Base-by-base conservation (phyloP, 192 early-diverging fungal genomes). In the Spizellomyces punctatus region DNA sequence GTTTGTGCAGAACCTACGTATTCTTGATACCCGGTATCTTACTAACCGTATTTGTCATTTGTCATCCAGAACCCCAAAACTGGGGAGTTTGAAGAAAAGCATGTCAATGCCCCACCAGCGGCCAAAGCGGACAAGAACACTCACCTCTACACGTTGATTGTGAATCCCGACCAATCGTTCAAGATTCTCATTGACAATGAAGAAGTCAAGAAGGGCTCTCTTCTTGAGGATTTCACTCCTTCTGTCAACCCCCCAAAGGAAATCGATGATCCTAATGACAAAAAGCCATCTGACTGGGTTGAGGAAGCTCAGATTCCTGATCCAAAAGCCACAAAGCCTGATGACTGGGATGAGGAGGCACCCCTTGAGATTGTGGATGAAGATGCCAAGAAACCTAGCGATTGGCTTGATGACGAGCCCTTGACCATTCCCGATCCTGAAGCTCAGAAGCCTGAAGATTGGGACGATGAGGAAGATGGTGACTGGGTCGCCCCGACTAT, bases 381-480 rank as follows among this genome's bases (percentile, higher is more conserved):
- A 67, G 84, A 89, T 52, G 95, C 92, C n/a, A 81, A 73, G 55
- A 92, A 88, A 71, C 94, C 94, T 9, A 83, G 88, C n/a, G 92
- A 89, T 73, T 95, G 95, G 95, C 83, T 94, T 67, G 91, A 87
- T 41, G 83, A 95, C 73, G 95, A 94, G 69, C 86, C 88, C 62
- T 42, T 78, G 21, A 81, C 84, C 65, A 85, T 95, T 64, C 80
- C 88, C 5, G 94, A 95, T 71, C 93, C 95, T 7, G 86, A 89
- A 44, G 87, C 88, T 42, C 77, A 84, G 67, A 93, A 94, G 79
- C 95, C 95, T 21, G 90, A 89, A 42, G 93, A 96, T 68, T 96
- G 95, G 95, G 82, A 86, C 73, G 91, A 93, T 21, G 93, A 94
- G 57, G 93, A 95, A 78, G 94, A 96, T 76, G 95, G 95, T 57